Evolutionary conservation across 306 rosid genomes (phyloP).

Genomic region (Medicago lupulina): DNA sequence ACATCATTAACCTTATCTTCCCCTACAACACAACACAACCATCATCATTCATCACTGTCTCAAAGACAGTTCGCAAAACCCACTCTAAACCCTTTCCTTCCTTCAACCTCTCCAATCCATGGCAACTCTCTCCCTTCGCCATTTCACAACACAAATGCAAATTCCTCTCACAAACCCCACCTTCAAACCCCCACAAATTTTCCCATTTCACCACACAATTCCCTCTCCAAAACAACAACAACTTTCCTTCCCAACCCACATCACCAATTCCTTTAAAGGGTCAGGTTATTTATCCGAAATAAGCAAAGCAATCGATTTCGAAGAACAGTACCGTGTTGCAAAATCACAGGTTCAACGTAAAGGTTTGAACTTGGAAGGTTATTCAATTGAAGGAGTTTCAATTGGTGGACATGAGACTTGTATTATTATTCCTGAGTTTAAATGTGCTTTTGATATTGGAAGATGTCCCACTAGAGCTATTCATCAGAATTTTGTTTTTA

Average conservation of each 20-base stretch:
- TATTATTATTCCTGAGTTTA: constrained; percentile 83
- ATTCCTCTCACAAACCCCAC: constrained; percentile 55
- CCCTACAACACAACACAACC: background rate
- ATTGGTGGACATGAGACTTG: constrained; percentile 97
- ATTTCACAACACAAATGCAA: constrained; percentile 66
- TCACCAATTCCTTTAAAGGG: constrained; percentile 55
- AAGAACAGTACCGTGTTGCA: constrained; percentile 88
- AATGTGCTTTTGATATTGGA: constrained; percentile 91
- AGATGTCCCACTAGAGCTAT: constrained; percentile 84
- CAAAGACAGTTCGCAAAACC: constrained; percentile 48
- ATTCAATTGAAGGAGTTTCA: constrained; percentile 75
- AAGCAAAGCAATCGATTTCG: constrained; percentile 68
- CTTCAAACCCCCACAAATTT: constrained; percentile 56
- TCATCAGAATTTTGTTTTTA: constrained; percentile 81
- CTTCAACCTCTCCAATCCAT: background rate
- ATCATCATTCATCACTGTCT: background rate
- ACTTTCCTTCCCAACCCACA: constrained; percentile 49
- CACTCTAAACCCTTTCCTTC: constrained; percentile 41
- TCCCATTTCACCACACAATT: constrained; percentile 63
- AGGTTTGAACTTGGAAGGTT: constrained; percentile 84
- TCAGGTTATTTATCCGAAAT: constrained; percentile 73
- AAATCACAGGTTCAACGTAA: constrained; percentile 75
- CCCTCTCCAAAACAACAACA: constrained; percentile 47
- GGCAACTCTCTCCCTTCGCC: constrained; percentile 4
- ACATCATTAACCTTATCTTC: constrained; percentile 41